Evolutionary conservation across 306 rosid species (phyloP).

Genomic region (Potentilla sterilis): DNA sequence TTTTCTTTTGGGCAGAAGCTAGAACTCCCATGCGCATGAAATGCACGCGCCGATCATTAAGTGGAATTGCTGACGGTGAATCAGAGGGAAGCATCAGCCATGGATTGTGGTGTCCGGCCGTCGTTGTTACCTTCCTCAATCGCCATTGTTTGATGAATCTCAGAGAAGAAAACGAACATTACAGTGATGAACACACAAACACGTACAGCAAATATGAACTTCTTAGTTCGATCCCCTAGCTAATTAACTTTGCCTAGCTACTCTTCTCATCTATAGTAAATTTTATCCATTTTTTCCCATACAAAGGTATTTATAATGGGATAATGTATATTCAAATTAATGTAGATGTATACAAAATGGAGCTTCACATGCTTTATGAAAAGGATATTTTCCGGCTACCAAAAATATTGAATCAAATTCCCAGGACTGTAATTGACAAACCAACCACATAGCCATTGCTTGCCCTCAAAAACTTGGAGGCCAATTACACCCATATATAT

Average conservation of each 20-base stretch:
- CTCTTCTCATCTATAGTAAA: no score
- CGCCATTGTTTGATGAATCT: no score
- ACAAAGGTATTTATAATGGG: neutral
- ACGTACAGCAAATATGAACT: no score
- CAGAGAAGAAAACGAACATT: no score
- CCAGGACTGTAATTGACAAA: neutral
- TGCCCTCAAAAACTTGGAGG: neutral
- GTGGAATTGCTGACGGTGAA: neutral
- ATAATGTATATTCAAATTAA: neutral
- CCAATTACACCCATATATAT: neutral
- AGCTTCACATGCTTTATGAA: neutral
- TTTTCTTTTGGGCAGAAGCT: neutral
- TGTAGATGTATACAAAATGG: neutral
- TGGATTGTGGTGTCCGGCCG: neutral
- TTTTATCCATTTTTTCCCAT: no score
- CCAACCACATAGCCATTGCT: neutral
- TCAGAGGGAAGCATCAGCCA: neutral
- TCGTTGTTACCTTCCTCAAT: no score
- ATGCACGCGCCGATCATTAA: neutral
- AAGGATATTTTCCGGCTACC: neutral
- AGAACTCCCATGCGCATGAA: neutral
- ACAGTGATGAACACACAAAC: no score
- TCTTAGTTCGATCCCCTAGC: no score
- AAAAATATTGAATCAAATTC: conserved; percentile 2
- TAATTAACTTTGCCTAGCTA: no score